Percentiles rank a stretch among this genome's conserved stretches.
Conservation (phyloP, 2,329 filamentous ascomycete genomes). For the Colletotrichum sansevieriae region DNA sequence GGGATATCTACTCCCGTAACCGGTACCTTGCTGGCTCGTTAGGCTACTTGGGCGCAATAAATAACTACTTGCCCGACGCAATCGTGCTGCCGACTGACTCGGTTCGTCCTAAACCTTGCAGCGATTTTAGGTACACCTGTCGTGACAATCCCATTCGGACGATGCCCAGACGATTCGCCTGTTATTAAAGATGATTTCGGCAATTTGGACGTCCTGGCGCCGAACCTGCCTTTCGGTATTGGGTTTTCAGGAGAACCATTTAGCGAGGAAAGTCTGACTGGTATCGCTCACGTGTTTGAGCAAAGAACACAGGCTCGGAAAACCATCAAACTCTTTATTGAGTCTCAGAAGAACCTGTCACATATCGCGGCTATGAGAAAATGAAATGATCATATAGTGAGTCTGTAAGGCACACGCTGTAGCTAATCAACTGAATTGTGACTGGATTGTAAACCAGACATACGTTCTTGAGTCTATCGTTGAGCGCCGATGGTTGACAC, state of each 20-base stretch:
- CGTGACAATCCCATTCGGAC: conserved; percentile 73
- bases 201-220: too few species aligned
- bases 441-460: too few species aligned
- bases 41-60: conserved; percentile 71
- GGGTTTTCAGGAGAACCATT: conserved; percentile 69
- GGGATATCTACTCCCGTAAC: conserved; percentile 67
- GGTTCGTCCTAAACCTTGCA: conserved; percentile 60
- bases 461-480: too few species aligned
- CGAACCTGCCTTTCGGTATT: too few species aligned
- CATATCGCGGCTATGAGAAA: conserved; percentile 41
- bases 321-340: conserved; percentile 47
- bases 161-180: conserved; percentile 65
- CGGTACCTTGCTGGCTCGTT: conserved; percentile 66
- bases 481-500: too few species aligned
- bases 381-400: not conserved
- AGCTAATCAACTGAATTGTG: too few species aligned
- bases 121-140: conserved; percentile 71
- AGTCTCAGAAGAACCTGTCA: conserved; percentile 49
- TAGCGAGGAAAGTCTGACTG: conserved; percentile 72
- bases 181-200: too few species aligned
- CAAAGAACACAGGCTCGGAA: conserved; percentile 60
- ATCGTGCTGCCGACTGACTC: conserved; percentile 72
- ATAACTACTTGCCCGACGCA: conserved; percentile 69
- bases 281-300: conserved; percentile 77
- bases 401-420: not conserved